Conservation (phyloP, 805 yeast genomes). For the Nakazawaea peltata region DNA sequence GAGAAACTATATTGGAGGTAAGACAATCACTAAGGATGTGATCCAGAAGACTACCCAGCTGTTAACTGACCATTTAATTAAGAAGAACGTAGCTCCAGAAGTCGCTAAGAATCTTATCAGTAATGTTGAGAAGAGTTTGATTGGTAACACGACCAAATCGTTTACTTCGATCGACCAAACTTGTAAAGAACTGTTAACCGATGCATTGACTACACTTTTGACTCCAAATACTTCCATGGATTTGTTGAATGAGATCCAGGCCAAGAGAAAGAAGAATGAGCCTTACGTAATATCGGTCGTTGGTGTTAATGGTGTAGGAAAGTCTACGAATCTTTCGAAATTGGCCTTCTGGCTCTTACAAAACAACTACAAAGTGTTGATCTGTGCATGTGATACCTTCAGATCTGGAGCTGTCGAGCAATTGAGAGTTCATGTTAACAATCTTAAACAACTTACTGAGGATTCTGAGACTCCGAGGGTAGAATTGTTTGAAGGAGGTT, state of each 20-base stretch:
- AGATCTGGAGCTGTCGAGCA: conserved; percentile 99
- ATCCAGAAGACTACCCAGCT: conserved; percentile 56
- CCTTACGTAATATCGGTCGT: conserved; percentile 97
- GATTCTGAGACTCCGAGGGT: conserved; percentile 36
- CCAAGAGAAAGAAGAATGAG: conserved; percentile 27
- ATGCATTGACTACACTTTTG: conserved; percentile 61
- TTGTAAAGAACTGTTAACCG: conserved; percentile 55
- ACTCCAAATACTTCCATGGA: conserved; percentile 92
- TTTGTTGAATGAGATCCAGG: conserved; percentile 70
- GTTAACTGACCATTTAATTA: conserved; percentile 67
- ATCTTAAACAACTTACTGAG: conserved; percentile 61
- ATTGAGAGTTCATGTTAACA: conserved; percentile 84
- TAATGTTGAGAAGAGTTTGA: conserved; percentile 59
- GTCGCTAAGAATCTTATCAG: conserved; percentile 69
- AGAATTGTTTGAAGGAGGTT: conserved; percentile 88
- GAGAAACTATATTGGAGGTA: conserved; percentile 59
- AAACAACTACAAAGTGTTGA: conserved; percentile 75
- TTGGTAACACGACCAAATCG: conserved; percentile 63
- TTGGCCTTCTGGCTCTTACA: conserved; percentile 93
- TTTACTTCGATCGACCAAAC: conserved; percentile 72
- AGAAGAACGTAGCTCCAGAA: conserved; percentile 86
- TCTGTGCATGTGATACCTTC: conserved; percentile 97
- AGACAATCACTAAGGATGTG: conserved; percentile 54
- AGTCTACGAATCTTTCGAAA: conserved; percentile 91
- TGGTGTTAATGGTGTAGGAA: conserved; percentile 98